phyloP scores from a whole-genome alignment of 768 basidiomycete genomes.

The Boletus reticulatus region DNA sequence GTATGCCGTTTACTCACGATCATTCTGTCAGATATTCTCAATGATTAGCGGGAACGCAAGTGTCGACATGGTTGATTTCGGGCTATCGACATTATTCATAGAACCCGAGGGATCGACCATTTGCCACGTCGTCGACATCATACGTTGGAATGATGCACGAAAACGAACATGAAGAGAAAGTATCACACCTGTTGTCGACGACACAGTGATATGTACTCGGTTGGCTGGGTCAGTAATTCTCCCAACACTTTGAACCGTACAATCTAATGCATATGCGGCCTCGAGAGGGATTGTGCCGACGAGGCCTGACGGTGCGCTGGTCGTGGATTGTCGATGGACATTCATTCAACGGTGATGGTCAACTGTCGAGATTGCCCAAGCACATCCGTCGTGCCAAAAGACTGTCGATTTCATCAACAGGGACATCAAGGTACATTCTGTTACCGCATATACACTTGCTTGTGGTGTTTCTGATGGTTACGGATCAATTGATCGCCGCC shows the following conservation, averaged over 20 bases:
- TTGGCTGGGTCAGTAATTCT: neutral
- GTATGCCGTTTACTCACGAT: neutral
- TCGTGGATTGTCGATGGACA: slow-evolving; percentile 6
- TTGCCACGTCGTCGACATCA: slow-evolving; percentile 1
- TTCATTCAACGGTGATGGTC: slow-evolving; percentile 17
- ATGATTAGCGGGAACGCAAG: neutral
- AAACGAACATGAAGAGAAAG: neutral
- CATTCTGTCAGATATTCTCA: slow-evolving; percentile 7
- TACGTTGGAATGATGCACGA: neutral
- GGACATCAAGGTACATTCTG: no score
- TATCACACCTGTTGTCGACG: neutral
- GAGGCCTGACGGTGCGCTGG: neutral
- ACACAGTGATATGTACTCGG: slow-evolving; percentile 4
- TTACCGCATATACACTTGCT: no score
- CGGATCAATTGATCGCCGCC: no score
- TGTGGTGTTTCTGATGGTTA: no score
- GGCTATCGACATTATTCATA: slow-evolving; percentile 4
- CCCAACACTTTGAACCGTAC: neutral
- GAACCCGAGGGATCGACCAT: slow-evolving; percentile 1
- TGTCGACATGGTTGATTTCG: slow-evolving; percentile 3
- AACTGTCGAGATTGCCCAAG: slow-evolving; percentile 20
- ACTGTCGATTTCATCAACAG: slow-evolving; percentile 16
- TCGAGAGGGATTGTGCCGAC: neutral
- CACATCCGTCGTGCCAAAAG: slow-evolving; percentile 30
- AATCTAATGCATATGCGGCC: neutral